Percentiles rank a stretch among this genome's conserved stretches.
phyloP scores from a whole-genome alignment of 805 yeast species.

The Zygotorulaspora florentina region DNA sequence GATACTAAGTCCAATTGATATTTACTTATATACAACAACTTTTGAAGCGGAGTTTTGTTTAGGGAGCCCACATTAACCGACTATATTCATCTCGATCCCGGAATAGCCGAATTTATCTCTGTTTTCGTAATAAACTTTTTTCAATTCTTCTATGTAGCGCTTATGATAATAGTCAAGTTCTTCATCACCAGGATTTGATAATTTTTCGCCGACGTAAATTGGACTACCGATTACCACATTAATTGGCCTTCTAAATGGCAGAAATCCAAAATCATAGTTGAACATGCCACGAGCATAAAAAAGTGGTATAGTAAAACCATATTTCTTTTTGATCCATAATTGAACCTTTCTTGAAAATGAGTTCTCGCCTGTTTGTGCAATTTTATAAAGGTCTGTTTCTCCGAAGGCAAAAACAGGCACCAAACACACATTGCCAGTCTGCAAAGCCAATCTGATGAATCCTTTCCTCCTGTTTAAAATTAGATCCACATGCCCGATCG shows the following conservation, averaged over 20 bases:
- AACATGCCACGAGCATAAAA: constrained; percentile 90
- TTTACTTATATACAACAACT: neutral
- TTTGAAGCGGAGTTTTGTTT: no score
- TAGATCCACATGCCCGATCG: constrained; percentile 56
- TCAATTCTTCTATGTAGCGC: constrained; percentile 60
- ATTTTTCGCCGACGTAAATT: constrained; percentile 48
- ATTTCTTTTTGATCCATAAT: constrained; percentile 60
- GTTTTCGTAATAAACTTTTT: constrained; percentile 60
- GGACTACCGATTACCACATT: constrained; percentile 73
- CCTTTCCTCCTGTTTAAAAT: constrained; percentile 80
- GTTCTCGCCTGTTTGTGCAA: constrained; percentile 41
- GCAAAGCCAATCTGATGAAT: constrained; percentile 80
- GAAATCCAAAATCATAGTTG: constrained; percentile 84
- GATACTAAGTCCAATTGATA: neutral
- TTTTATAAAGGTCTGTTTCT: constrained; percentile 64
- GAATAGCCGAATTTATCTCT: constrained; percentile 45
- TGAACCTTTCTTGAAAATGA: constrained; percentile 58
- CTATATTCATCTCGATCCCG: constrained; percentile 27
- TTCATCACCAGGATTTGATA: constrained; percentile 42
- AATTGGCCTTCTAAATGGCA: constrained; percentile 81
- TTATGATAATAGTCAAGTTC: constrained; percentile 68
- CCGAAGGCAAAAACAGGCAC: constrained; percentile 94
- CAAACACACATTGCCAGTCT: constrained; percentile 66
- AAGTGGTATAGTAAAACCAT: constrained; percentile 86
- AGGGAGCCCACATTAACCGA: constrained; percentile 17